Evolutionary conservation across 148 eudicot genomes (phyloP).

Genomic region (Cornus suecica): DNA sequence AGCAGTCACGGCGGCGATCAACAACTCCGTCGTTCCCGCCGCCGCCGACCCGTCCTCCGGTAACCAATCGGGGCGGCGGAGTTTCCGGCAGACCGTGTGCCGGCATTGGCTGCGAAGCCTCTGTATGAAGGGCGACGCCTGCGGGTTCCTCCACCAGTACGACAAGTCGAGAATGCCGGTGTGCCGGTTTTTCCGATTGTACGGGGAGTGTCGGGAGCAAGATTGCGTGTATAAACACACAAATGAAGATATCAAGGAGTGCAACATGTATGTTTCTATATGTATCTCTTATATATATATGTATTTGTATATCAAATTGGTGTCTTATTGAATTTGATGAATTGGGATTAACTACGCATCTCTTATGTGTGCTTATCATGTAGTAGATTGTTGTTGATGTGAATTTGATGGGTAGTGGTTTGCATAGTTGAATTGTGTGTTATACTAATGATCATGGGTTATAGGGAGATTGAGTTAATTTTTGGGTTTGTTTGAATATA

Average conservation of each 20-base stretch:
- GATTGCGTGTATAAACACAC: conserved; percentile 97
- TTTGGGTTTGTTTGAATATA: no score
- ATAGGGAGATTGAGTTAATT: no score
- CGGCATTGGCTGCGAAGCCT: conserved; percentile 94
- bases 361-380: no score
- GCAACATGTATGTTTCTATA: conserved; percentile 66
- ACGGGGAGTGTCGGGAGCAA: conserved; percentile 92
- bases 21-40: conserved; percentile 8
- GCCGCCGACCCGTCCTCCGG: conserved; percentile 14
- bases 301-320: background rate
- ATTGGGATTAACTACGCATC: no score
- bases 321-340: background rate
- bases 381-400: no score
- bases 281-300: background rate
- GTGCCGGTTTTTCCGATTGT: conserved; percentile 74
- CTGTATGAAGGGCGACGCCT: conserved; percentile 96
- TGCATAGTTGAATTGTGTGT: no score
- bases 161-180: conserved; percentile 95
- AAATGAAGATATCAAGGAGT: conserved; percentile 94
- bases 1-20: conserved; percentile 24
- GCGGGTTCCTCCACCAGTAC: conserved; percentile 97
- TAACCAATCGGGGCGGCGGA: conserved; percentile 43
- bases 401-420: no score
- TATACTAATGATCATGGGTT: no score
- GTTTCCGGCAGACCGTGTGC: conserved; percentile 95